Base-by-base conservation (phyloP, 805 yeast genomes). In the Teunomyces panamensis region DNA sequence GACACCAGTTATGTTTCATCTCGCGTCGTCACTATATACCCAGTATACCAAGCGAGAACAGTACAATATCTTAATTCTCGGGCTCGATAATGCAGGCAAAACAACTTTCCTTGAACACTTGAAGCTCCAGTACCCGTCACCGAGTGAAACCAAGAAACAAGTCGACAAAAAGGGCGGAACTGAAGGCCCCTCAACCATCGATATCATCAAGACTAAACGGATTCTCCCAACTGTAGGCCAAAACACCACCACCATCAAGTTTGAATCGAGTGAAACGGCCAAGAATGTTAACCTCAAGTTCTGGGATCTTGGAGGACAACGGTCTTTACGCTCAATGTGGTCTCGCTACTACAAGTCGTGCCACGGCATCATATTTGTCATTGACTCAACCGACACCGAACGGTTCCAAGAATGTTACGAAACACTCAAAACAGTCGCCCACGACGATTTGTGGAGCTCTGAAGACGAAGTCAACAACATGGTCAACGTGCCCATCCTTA, bases 291-390 rank as follows among this genome's bases (percentile, higher is more conserved):
- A 74, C 44, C 71, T 94, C 47, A 91, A 90, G 60, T 81, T 94
- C 58, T 92, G 98, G 98, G 99, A 92, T 64, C 83, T 92, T 35
- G 98, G 98, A 9, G 99, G 99, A 9, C 99, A 92, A 66, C 85
- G 84, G 60, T 74, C 86, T n/a, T 72, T 92, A 42, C 75, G 98
- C 42, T 71, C 81, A 27, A 75, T 94, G 76, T 92, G 99, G 99
- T 77, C 85, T 5, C 82, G 88, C 51, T 94, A 92, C 71, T 94
- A 84, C 67, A 74, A 77, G 14, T 85, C 83, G 49, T 87, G 96
- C 47, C 97, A 92, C 66, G 98, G 94, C 0, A 88, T 92, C 32
- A 84, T 94, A 39, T 92, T 92, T 64, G 85, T 92, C 14, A 92
- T 94, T 9, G 99, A 92, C 63, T 87, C 96, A 7, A 85, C 95